Percentiles rank a stretch among this genome's conserved stretches.
These are phyloP conservation scores for Nicotiana undulata DNA, from an alignment of 257 asterid genomes.

Conservation along the genomic window DNA sequence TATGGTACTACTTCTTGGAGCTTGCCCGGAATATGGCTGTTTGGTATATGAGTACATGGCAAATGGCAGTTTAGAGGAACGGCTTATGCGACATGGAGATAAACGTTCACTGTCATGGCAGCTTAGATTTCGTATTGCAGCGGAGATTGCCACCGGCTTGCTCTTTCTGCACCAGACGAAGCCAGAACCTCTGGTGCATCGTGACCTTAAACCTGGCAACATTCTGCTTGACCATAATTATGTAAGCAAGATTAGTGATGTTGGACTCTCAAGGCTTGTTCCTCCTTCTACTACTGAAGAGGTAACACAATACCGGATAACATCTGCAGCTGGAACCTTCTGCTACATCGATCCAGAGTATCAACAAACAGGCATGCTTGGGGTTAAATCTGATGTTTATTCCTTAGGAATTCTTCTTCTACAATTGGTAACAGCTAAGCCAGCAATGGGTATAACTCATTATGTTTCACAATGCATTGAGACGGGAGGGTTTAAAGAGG, in stretches of 20 bases:
- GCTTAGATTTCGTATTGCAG: constrained; percentile 66
- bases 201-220: constrained; percentile 89
- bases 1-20: constrained; percentile 85
- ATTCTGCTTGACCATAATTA: constrained; percentile 66
- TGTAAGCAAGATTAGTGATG: constrained; percentile 78
- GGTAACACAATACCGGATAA: constrained; percentile 65
- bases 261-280: constrained; percentile 78
- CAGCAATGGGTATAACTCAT: constrained; percentile 80
- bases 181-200: constrained; percentile 92
- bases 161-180: constrained; percentile 83
- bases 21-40: constrained; percentile 91
- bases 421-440: constrained; percentile 56
- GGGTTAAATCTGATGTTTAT: constrained; percentile 81
- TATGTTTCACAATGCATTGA: constrained; percentile 38
- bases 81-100: constrained; percentile 43
- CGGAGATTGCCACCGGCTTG: constrained; percentile 69
- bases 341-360: constrained; percentile 93
- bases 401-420: constrained; percentile 70
- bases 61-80: constrained; percentile 80
- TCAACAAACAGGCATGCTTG: constrained; percentile 91
- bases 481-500: constrained; percentile 37
- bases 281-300: constrained; percentile 55
- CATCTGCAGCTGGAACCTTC: constrained; percentile 84
- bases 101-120: constrained; percentile 66
- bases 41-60: constrained; percentile 79